Conservation (phyloP, 2,329 filamentous ascomycete species). For the Ascochyta clinopodiicola region DNA sequence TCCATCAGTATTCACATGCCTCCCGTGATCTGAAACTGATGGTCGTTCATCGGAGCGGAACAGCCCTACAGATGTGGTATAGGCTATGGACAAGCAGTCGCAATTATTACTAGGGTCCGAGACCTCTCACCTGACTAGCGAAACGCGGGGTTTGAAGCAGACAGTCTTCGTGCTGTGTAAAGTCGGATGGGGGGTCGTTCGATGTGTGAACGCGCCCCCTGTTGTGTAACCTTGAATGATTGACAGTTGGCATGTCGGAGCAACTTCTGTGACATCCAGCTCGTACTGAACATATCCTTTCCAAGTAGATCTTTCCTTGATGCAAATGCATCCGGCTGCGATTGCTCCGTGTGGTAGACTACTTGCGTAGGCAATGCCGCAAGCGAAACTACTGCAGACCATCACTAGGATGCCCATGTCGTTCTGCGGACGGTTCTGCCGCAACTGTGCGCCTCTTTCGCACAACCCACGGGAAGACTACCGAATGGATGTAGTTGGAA, state of each 20-base stretch:
- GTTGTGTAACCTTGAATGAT: neutral
- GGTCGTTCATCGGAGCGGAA: constrained; percentile 5
- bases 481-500: constrained; percentile 11
- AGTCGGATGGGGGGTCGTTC: constrained; percentile 2
- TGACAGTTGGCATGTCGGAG: neutral
- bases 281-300: neutral
- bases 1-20: constrained; percentile 7
- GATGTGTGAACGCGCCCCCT: neutral
- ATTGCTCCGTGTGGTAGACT: neutral
- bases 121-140: constrained; percentile 5
- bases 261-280: neutral
- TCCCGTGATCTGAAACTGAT: constrained; percentile 14
- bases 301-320: neutral
- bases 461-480: neutral
- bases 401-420: constrained; percentile 13
- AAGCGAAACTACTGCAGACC: constrained; percentile 23
- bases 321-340: neutral
- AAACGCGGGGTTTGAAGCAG: constrained; percentile 24
- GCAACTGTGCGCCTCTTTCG: neutral
- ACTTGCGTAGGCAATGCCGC: neutral
- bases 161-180: constrained; percentile 2
- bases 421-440: constrained; percentile 7
- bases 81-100: neutral
- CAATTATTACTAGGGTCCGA: constrained; percentile 2
- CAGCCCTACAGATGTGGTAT: constrained; percentile 7